Conservation (phyloP, 768 basidiomycete species). For the Rhodotorula kratochvilovae region DNA sequence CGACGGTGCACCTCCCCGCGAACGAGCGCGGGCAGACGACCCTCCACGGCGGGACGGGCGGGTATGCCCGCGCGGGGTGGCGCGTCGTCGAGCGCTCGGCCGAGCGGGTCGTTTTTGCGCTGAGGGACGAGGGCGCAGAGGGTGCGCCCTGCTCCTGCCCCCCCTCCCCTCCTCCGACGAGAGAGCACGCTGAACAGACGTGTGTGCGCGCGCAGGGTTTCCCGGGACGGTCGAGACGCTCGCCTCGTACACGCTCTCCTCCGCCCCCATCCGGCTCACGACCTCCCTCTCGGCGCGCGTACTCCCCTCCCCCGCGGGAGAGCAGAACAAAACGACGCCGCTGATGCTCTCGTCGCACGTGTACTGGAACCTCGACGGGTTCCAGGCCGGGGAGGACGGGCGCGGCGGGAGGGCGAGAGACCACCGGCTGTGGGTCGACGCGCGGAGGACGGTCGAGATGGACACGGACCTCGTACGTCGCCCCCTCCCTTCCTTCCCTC, state of each 20-base stretch:
- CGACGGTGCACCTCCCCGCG: neutral
- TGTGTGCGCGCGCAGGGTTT: too few relatives aligned
- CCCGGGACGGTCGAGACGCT: constrained; percentile 13
- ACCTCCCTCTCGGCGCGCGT: neutral
- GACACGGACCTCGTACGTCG: neutral
- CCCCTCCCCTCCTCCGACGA: too few relatives aligned
- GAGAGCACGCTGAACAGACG: too few relatives aligned
- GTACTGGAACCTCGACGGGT: constrained; percentile 25
- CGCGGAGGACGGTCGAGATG: neutral
- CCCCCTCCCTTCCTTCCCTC: too few relatives aligned
- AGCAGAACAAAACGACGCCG: constrained; percentile 7
- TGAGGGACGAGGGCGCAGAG: constrained; percentile 11
- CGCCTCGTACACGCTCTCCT: constrained; percentile 4
- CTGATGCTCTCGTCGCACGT: constrained; percentile 21
- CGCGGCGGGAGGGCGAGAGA: neutral
- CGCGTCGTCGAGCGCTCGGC: neutral
- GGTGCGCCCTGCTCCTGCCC: neutral
- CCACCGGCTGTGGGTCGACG: constrained; percentile 1
- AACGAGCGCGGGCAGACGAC: constrained; percentile 16
- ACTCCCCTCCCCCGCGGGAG: too few relatives aligned
- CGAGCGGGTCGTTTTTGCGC: constrained; percentile 3
- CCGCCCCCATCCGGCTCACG: neutral
- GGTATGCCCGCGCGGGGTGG: constrained; percentile 17
- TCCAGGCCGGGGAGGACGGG: neutral
- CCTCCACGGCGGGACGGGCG: constrained; percentile 15